Percentiles rank a stretch among this genome's conserved stretches.
Evolutionary conservation across 2,329 filamentous ascomycete genomes (phyloP).

Genomic region (Pseudofabraea citricarpa): DNA sequence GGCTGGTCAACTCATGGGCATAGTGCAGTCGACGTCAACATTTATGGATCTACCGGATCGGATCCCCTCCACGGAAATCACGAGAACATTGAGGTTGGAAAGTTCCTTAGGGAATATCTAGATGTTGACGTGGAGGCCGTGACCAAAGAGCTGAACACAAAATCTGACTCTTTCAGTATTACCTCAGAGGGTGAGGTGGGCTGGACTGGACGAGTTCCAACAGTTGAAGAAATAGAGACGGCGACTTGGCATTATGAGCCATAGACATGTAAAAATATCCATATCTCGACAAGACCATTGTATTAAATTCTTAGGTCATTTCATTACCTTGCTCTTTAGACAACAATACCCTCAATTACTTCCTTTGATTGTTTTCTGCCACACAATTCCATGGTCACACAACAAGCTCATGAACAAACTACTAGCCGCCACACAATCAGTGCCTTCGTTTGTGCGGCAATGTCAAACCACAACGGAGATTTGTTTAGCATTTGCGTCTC

Average conservation of each 20-base stretch:
- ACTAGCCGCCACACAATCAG: too few species aligned
- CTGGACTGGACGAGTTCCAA: conserved; percentile 22
- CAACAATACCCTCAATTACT: too few species aligned
- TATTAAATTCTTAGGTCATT: too few species aligned
- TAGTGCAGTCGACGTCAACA: conserved; percentile 90
- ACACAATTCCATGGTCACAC: too few species aligned
- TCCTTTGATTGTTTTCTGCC: too few species aligned
- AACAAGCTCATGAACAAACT: too few species aligned
- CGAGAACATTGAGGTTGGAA: conserved; percentile 89
- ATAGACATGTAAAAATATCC: too few species aligned
- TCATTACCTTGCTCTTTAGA: too few species aligned
- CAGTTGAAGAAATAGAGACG: conserved; percentile 12
- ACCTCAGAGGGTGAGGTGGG: conserved; percentile 2
- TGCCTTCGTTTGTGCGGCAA: too few species aligned
- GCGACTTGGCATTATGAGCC: not conserved
- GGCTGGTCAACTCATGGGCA: conserved; percentile 96
- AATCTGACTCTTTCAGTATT: conserved; percentile 13
- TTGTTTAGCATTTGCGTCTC: too few species aligned
- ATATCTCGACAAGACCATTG: too few species aligned
- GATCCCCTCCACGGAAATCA: conserved; percentile 74
- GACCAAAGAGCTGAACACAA: conserved; percentile 60
- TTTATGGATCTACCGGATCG: conserved; percentile 74
- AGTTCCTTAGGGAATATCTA: conserved; percentile 76
- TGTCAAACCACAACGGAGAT: too few species aligned
- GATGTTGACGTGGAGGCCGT: conserved; percentile 73